A percentile compares a stretch with the other conserved stretches of the same genome.
Conservation (phyloP, 1,284 basidiomycete species). For the Cutaneotrichosporon cavernicola region DNA sequence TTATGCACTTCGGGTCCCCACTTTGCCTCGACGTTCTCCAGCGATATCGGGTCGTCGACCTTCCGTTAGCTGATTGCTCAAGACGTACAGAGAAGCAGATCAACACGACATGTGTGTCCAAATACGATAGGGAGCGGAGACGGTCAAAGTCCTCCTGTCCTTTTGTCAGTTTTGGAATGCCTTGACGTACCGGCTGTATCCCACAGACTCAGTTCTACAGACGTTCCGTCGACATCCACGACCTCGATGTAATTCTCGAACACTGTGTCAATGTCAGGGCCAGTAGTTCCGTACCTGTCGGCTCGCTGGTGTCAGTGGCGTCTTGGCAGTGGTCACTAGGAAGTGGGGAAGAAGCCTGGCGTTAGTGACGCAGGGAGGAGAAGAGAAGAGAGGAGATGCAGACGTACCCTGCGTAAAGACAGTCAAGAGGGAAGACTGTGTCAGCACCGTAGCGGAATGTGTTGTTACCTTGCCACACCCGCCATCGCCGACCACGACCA, state of each 20-base stretch:
- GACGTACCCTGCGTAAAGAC: slow-evolving; percentile 51
- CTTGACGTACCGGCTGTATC: slow-evolving; percentile 77
- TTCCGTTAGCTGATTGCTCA: slow-evolving; percentile 40
- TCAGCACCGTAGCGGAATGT: slow-evolving; percentile 16
- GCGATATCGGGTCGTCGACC: slow-evolving; percentile 85
- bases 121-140: slow-evolving; percentile 83
- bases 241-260: slow-evolving; percentile 93
- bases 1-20: slow-evolving; percentile 58
- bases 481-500: slow-evolving; percentile 86
- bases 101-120: slow-evolving; percentile 92
- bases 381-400: slow-evolving; percentile 15
- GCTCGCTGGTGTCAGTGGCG: slow-evolving; percentile 62
- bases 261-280: slow-evolving; percentile 51
- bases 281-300: slow-evolving; percentile 59
- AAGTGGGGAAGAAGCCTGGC: slow-evolving; percentile 47
- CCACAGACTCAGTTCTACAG: slow-evolving; percentile 89
- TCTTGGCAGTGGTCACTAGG: slow-evolving; percentile 35
- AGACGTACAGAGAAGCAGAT: slow-evolving; percentile 80
- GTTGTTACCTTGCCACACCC: slow-evolving; percentile 67
- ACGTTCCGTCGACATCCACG: slow-evolving; percentile 73
- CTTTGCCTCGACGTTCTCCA: slow-evolving; percentile 91
- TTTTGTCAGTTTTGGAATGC: slow-evolving; percentile 41
- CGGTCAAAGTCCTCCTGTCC: slow-evolving; percentile 96
- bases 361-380: not conserved
- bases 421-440: slow-evolving; percentile 66